A percentile compares a stretch with the other conserved stretches of the same genome.
Evolutionary conservation across 2,329 filamentous ascomycete genomes (phyloP).

Genomic region (Colletotrichum navitas): DNA sequence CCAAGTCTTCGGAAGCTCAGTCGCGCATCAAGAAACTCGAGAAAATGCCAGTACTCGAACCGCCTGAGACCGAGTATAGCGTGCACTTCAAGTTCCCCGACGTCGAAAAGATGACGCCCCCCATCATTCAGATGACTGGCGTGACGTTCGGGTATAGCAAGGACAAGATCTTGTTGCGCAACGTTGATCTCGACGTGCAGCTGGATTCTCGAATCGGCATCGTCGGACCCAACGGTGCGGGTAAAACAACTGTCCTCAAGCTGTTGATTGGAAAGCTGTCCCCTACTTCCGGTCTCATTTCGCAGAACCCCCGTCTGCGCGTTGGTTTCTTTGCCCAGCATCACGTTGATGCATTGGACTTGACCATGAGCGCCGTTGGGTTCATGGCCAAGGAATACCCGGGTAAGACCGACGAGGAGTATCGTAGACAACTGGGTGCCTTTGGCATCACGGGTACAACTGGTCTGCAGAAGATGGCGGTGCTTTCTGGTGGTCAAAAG

Average conservation of each 20-base stretch:
- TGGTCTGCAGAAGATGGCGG: slow-evolving; percentile 93
- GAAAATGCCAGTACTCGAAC: slow-evolving; percentile 91
- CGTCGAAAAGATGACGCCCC: slow-evolving; percentile 96
- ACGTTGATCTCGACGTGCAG: slow-evolving; percentile 96
- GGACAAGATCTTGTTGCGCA: slow-evolving; percentile 82
- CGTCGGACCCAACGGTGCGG: slow-evolving; percentile 98
- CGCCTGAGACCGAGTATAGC: slow-evolving; percentile 93
- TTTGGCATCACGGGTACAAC: slow-evolving; percentile 94
- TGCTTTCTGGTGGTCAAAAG: slow-evolving; percentile 97
- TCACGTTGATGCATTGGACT: slow-evolving; percentile 94
- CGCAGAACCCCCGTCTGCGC: slow-evolving; percentile 87
- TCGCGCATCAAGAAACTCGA: slow-evolving; percentile 99
- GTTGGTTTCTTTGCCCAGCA: slow-evolving; percentile 99
- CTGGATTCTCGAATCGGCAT: slow-evolving; percentile 98
- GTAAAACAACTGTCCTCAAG: slow-evolving; percentile 98
- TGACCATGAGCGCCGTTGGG: slow-evolving; percentile 88
- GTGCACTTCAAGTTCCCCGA: slow-evolving; percentile 98
- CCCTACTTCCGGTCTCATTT: slow-evolving; percentile 84
- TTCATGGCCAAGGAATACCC: slow-evolving; percentile 97
- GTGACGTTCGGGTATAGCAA: slow-evolving; percentile 90
- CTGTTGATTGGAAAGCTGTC: slow-evolving; percentile 90
- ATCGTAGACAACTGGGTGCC: slow-evolving; percentile 92
- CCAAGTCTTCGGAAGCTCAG: slow-evolving; percentile 97
- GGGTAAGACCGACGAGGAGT: slow-evolving; percentile 94
- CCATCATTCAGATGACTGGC: slow-evolving; percentile 96